Percentiles rank a stretch among this genome's conserved stretches.
phyloP scores from a whole-genome alignment of 1,284 basidiomycete species.

The Spongispora temasekensis region DNA sequence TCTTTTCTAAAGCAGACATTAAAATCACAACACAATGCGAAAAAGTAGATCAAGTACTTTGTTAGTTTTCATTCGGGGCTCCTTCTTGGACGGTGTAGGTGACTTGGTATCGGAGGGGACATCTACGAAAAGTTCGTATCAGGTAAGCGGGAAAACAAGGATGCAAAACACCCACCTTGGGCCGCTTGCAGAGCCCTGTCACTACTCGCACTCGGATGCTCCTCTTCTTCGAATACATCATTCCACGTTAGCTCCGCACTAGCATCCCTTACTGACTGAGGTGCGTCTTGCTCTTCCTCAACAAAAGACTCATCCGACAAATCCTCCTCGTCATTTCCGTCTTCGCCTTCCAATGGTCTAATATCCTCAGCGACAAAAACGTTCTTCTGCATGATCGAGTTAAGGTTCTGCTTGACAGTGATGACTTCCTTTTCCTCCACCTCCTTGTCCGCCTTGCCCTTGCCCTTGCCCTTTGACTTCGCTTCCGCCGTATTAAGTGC shows the following conservation, averaged over 20 bases:
- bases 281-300: constrained; percentile 32
- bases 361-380: constrained; percentile 76
- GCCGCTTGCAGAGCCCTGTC: constrained; percentile 28
- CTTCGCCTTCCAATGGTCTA: constrained; percentile 56
- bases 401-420: constrained; percentile 60
- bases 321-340: constrained; percentile 29
- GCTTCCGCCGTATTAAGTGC: constrained; percentile 67
- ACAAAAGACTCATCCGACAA: constrained; percentile 34
- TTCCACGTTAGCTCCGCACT: constrained; percentile 59
- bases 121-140: constrained; percentile 18
- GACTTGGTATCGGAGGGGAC: constrained; percentile 38
- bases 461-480: constrained; percentile 49
- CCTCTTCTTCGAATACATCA: constrained; percentile 60
- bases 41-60: constrained; percentile 53
- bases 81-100: constrained; percentile 50
- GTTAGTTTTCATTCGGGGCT: constrained; percentile 84
- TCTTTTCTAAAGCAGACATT: constrained; percentile 61
- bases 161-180: constrained; percentile 19
- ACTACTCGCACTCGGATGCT: constrained; percentile 25
- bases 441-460: constrained; percentile 39
- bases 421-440: constrained; percentile 38
- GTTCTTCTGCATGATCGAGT: constrained; percentile 84
- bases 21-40: constrained; percentile 6
- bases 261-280: constrained; percentile 36
- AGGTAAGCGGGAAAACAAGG: background rate